Base-by-base conservation (phyloP, 2,329 filamentous ascomycete genomes). In the Fusarium austroafricanum region DNA sequence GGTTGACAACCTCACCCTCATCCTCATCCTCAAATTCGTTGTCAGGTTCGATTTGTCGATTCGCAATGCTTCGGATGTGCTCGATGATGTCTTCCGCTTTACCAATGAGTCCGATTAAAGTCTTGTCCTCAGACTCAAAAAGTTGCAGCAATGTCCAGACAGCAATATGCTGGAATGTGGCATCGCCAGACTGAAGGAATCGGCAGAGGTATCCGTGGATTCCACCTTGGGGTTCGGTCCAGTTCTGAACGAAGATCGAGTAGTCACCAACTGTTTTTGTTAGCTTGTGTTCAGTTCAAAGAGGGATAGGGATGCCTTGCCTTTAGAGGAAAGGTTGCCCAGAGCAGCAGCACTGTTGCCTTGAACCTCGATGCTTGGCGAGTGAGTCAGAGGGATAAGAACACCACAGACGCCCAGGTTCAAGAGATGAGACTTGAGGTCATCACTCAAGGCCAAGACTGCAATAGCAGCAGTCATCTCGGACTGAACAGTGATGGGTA, bases 401-500 rank as follows among this genome's bases (percentile, higher is more conserved):
- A 98, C 94, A 75, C 97, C 96, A 75, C 98, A 98, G 2, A 99
- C 95, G 21, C 95, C 96, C 3, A 98, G 86, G 64, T 93, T 94
- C 55, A 99, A 83, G 14, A 99, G 86, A 76, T 97, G 92, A 6
- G 92, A 89, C 81, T 99, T 99, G 60, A 99, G 86, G 68, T 99
- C 96, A 74, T 99, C 96, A 73, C 95, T 97, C 51, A 99, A 83
- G 18, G 96, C 96, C 67, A 99, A 86, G 15, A 99, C 96, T 37
- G 96, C 96, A 79, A 99, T 97, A 2, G 96, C 96, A n/a, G 96
- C 96, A 6, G 96, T 99, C 96, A 99, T 99, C 79, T 99, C 96
- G 3, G 94, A 97, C 78, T 99, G 96, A 4, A 99, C 96, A 38
- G 92, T 95, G 47, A 98, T 86, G 0, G 96, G 94, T 4, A 98